Conservation (phyloP, 768 basidiomycete genomes). For the Termitomyces sp. region DNA sequence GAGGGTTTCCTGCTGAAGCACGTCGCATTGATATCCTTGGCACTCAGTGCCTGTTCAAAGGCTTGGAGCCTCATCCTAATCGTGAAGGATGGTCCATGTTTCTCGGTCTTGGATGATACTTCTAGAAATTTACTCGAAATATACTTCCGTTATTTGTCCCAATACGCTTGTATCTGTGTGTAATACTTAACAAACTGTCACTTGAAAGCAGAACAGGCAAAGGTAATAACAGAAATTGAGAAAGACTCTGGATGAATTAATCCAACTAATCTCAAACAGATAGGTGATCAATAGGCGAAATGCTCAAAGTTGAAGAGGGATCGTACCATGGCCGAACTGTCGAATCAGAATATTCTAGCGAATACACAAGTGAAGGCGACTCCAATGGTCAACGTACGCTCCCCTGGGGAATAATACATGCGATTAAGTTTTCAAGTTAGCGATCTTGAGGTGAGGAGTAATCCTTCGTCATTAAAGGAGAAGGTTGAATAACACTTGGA, state of each 20-base stretch:
- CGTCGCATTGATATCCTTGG: conserved; percentile 44
- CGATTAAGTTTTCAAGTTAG: too few species aligned
- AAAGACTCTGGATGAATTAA: not conserved
- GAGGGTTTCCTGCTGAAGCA: conserved; percentile 17
- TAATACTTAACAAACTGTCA: not conserved
- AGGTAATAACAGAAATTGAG: not conserved
- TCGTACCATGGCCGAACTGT: too few species aligned
- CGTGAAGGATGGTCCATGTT: conserved; percentile 40
- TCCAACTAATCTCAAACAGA: too few species aligned
- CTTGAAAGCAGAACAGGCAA: not conserved
- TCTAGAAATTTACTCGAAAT: not conserved
- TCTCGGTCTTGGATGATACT: conserved; percentile 10
- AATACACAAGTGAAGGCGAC: too few species aligned
- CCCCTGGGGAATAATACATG: too few species aligned
- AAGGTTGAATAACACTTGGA: too few species aligned
- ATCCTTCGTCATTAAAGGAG: too few species aligned
- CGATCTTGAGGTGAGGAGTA: too few species aligned
- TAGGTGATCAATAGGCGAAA: too few species aligned
- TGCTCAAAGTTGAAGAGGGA: too few species aligned
- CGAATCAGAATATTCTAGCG: too few species aligned
- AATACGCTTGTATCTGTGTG: not conserved
- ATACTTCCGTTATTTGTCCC: not conserved
- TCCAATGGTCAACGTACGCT: too few species aligned
- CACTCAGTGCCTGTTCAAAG: conserved; percentile 41
- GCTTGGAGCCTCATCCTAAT: conserved; percentile 44